These are phyloP conservation scores for Scutellaria minor DNA, from an alignment of 257 asterid species.

Conservation along the genomic window DNA sequence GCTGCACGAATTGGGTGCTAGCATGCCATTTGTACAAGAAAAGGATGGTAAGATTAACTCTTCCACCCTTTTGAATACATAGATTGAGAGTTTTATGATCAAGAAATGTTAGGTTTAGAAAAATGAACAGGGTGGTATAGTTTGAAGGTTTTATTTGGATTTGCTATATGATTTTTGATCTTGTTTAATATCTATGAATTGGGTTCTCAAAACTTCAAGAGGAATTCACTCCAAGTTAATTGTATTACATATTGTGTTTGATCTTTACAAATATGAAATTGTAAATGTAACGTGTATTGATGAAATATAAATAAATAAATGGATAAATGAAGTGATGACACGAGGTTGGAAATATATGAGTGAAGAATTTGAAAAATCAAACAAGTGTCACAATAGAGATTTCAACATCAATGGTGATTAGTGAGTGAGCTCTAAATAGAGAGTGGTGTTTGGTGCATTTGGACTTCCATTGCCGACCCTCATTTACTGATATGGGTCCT, in stretches of 20 bases:
- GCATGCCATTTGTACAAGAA: conserved; percentile 31
- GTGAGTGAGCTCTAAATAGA: conserved; percentile 16
- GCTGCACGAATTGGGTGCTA: conserved; percentile 55
- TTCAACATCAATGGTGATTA: conserved; percentile 30
- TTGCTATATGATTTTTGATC: neutral
- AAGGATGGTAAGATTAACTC: conserved; percentile 31
- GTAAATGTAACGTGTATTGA: neutral
- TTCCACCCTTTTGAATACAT: conserved; percentile 24
- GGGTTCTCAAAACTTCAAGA: neutral
- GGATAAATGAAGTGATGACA: neutral
- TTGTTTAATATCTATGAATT: neutral
- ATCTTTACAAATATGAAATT: neutral
- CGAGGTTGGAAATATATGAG: neutral
- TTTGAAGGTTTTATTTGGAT: neutral
- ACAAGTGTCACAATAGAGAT: conserved; percentile 9
- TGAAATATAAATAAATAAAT: conserved; percentile 3
- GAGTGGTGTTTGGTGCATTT: conserved; percentile 28
- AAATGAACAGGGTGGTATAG: neutral
- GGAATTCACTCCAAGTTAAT: neutral
- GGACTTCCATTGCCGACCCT: conserved; percentile 34
- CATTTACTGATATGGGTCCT: conserved; percentile 39
- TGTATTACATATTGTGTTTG: neutral
- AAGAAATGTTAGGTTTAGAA: conserved; percentile 27
- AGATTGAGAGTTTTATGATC: neutral
- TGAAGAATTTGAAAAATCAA: conserved; percentile 16